phyloP scores from a whole-genome alignment of 805 yeast genomes.

The Candida corydali region DNA sequence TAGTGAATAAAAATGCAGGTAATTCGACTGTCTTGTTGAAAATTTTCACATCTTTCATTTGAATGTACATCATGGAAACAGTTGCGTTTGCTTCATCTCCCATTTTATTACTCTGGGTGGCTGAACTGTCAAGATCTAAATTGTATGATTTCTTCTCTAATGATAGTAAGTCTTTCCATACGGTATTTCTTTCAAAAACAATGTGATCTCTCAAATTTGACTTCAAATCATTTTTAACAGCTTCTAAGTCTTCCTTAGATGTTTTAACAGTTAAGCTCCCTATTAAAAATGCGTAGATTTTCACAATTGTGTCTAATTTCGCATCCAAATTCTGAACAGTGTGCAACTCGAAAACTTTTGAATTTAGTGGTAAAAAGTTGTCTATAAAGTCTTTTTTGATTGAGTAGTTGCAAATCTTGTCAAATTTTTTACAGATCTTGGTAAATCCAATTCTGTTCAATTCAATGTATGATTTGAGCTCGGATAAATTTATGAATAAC shows the following conservation, averaged over 20 bases:
- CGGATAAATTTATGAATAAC: slow-evolving; percentile 71
- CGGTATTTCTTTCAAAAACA: slow-evolving; percentile 96
- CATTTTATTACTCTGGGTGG: slow-evolving; percentile 17
- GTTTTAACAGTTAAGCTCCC: slow-evolving; percentile 36
- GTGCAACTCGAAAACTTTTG: slow-evolving; percentile 52
- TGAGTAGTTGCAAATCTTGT: slow-evolving; percentile 67
- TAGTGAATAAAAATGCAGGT: slow-evolving; percentile 46
- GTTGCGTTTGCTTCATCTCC: slow-evolving; percentile 19
- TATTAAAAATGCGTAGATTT: slow-evolving; percentile 47
- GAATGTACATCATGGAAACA: slow-evolving; percentile 17
- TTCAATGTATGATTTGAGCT: slow-evolving; percentile 77
- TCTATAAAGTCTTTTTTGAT: slow-evolving; percentile 57
- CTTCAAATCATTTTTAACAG: slow-evolving; percentile 43
- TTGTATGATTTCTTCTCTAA: slow-evolving; percentile 37
- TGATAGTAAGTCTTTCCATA: slow-evolving; percentile 95
- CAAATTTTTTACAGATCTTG: slow-evolving; percentile 88
- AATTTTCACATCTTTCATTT: slow-evolving; percentile 15
- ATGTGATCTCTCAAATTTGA: slow-evolving; percentile 79
- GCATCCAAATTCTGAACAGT: slow-evolving; percentile 36
- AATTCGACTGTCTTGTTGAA: slow-evolving; percentile 19
- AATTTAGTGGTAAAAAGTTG: slow-evolving; percentile 38
- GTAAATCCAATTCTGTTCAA: slow-evolving; percentile 85
- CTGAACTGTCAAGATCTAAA: slow-evolving; percentile 18
- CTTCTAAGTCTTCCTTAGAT: slow-evolving; percentile 45
- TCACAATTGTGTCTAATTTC: slow-evolving; percentile 50